Evolutionary conservation across 306 rosid genomes (phyloP), one percentile per base, ranked within the genome.

Genomic region (Quercus cerris): DNA sequence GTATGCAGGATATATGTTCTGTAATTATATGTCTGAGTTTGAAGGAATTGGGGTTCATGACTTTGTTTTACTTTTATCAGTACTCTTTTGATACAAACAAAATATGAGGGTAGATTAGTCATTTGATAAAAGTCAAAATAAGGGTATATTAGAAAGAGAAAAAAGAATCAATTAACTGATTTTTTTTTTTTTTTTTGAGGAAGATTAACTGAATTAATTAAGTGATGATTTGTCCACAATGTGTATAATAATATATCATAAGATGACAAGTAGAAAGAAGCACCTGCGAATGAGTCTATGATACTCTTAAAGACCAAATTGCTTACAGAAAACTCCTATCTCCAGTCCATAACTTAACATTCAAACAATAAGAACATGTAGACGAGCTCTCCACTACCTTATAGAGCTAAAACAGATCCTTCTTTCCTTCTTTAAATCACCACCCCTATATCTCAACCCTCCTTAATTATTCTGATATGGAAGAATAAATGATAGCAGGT

Each of bases 261-360:
- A 56, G 74, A 77, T 19, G 71, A 71, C 73, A 69, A 56, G 54
- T 49, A 17, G 25, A 64, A 56, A 75, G 56, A 44, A 67, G 71
- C 71, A 70, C 70, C 77, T 59, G 20, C 79, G 11, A 55, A 63
- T 73, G 75, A 68, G 55, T 7, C n/a, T 67, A 18, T 4, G 78
- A 28, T 82, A 77, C 78, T 81, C 46, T 62, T 81, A 75, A 63
- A 62, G 3, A 71, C 70, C 90, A 67, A 85, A 70, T 86, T 88
- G 82, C 74, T 22, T 58, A 20, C 38, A 63, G 56, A 79, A 78
- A 90, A 75, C 75, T 82, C 75, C 64, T 31, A 64, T 59, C 41
- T 77, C 86, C 79, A 74, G 33, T 9, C 75, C 62, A 57, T 82
- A 25, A 33, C 6, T 28, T 28, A 69, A 4, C 77, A 79, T 79